Conservation (phyloP, 2,329 filamentous ascomycete species). For the Neonectria coccinea region DNA sequence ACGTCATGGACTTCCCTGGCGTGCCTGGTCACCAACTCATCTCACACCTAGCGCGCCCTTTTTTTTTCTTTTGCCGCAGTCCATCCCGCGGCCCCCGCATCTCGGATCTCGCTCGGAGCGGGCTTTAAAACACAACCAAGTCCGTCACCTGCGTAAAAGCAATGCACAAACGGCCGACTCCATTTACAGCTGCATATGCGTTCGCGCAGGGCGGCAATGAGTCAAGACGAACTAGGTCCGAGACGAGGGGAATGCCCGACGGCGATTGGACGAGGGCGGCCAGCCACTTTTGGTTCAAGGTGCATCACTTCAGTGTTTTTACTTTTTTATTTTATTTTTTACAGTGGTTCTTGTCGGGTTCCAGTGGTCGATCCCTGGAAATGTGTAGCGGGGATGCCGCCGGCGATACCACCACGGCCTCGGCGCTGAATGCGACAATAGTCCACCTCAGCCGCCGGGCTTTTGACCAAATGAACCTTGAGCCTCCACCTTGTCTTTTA, state of each 20-base stretch:
- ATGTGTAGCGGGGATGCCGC: background rate
- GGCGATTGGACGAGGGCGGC: background rate
- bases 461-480: too few relatives aligned
- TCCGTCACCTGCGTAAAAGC: background rate
- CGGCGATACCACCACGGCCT: background rate
- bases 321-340: too few relatives aligned
- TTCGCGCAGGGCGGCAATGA: too few relatives aligned
- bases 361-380: background rate
- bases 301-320: too few relatives aligned
- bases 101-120: constrained; percentile 4
- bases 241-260: background rate
- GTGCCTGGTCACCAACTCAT: too few relatives aligned
- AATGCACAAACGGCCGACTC: background rate
- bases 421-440: too few relatives aligned
- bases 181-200: too few relatives aligned
- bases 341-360: background rate
- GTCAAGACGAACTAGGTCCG: background rate
- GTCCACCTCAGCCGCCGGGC: too few relatives aligned
- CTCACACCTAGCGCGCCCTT: background rate
- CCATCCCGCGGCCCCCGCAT: background rate
- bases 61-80: background rate
- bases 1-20: too few relatives aligned
- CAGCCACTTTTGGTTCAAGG: too few relatives aligned
- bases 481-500: background rate
- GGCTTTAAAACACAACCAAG: background rate